Percentiles rank a stretch among this genome's conserved stretches.
phyloP scores from a whole-genome alignment of 352 stramenopile genomes.

The Phytophthora fragariaefolia region DNA sequence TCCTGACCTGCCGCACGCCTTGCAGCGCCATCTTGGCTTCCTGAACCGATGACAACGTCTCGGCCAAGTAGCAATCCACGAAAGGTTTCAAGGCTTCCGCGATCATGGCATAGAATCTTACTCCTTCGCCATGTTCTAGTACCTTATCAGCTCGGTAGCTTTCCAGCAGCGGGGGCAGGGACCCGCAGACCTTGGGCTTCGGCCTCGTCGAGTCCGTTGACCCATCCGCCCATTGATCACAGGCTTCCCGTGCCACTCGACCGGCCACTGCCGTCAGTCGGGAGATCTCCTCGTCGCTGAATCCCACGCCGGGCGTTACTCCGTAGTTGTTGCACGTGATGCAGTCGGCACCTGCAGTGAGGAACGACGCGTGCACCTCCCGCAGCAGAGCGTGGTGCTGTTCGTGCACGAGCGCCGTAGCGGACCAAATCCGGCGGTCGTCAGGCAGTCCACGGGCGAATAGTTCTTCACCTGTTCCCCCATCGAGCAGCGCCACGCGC shows the following conservation, averaged over 20 bases:
- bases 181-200: slow-evolving; percentile 58
- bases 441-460: slow-evolving; percentile 83
- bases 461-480: slow-evolving; percentile 92
- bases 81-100: slow-evolving; percentile 64
- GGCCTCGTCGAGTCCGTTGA: slow-evolving; percentile 10
- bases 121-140: slow-evolving; percentile 65
- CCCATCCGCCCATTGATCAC: slow-evolving; percentile 23
- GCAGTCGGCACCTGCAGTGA: slow-evolving; percentile 74
- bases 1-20: slow-evolving; percentile 49
- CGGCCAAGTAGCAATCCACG: slow-evolving; percentile 84
- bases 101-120: slow-evolving; percentile 75
- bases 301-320: slow-evolving; percentile 87
- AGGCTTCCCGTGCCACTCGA: slow-evolving; percentile 62
- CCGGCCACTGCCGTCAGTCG: slow-evolving; percentile 57
- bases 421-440: slow-evolving; percentile 91
- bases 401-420: slow-evolving; percentile 74
- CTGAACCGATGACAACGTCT: slow-evolving; percentile 89
- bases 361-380: slow-evolving; percentile 85
- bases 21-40: slow-evolving; percentile 87
- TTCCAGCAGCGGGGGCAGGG: slow-evolving; percentile 87
- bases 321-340: slow-evolving; percentile 94
- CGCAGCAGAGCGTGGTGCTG: slow-evolving; percentile 76
- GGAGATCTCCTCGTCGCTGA: slow-evolving; percentile 72
- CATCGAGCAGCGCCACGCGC: slow-evolving; percentile 74
- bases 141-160: slow-evolving; percentile 90